Conservation (phyloP, 1,284 basidiomycete species). For the Ceratobasidium theobromae region DNA sequence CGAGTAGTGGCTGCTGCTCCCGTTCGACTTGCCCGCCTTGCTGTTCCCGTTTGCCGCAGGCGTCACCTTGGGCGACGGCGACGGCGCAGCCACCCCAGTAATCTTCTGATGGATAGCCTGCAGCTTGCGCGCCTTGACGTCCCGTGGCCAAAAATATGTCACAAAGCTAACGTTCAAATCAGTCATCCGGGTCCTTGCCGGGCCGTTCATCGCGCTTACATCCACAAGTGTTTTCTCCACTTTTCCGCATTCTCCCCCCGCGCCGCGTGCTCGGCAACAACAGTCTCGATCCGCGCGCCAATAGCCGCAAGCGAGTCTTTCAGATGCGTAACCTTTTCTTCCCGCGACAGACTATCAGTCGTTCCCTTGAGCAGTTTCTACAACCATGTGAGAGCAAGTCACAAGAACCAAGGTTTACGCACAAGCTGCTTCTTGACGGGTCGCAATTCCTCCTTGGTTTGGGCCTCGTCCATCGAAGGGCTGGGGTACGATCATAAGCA, state of each 20-base stretch:
- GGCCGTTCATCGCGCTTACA: constrained; percentile 56
- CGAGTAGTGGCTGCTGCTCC: constrained; percentile 16
- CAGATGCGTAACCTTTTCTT: constrained; percentile 92
- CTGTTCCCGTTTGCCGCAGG: constrained; percentile 23
- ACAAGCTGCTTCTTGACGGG: constrained; percentile 93
- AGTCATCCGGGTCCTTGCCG: constrained; percentile 8
- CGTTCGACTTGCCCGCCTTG: constrained; percentile 19
- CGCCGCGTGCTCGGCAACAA: constrained; percentile 74
- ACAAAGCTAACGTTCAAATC: constrained; percentile 63
- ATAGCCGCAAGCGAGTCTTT: constrained; percentile 96
- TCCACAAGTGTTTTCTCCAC: constrained; percentile 95
- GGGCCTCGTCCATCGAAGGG: constrained; percentile 93
- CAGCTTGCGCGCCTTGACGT: constrained; percentile 87
- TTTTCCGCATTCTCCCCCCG: constrained; percentile 77
- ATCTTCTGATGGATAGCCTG: constrained; percentile 94
- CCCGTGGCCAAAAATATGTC: constrained; percentile 96
- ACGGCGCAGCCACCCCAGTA: constrained; percentile 51
- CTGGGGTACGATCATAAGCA: constrained; percentile 46
- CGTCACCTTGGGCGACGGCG: constrained; percentile 24
- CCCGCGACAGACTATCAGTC: constrained; percentile 87
- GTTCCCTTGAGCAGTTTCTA: constrained; percentile 93
- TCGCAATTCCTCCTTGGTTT: constrained; percentile 93
- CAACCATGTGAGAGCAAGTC: constrained; percentile 4
- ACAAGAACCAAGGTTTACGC: neutral
- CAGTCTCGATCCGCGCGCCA: constrained; percentile 86